Evolutionary conservation across 2,329 filamentous ascomycete genomes (phyloP), one percentile per base, ranked within the genome.

Genomic region (Nigrospora osmanthi): DNA sequence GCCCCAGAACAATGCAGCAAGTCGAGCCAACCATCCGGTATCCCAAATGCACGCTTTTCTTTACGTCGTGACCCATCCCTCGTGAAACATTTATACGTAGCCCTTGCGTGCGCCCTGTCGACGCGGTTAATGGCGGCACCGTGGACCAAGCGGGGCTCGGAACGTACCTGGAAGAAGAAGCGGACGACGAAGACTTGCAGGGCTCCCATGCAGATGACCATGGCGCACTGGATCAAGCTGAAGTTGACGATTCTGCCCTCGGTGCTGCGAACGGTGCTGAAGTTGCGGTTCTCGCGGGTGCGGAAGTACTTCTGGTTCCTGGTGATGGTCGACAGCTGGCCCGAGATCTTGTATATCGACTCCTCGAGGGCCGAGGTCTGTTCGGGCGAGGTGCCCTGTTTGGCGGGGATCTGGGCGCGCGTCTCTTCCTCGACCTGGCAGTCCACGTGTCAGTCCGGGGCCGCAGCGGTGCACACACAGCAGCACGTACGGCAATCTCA

Each of bases 291-390:
- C 76, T 98, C 93, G 54, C 93, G 83, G 3, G 93, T 98, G 51
- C 94, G 87, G 82, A 98, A 98, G 75, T 98, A 98, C 67, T 98
- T 98, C 63, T 98, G 93, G 73, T 95, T 96, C 60, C 93, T 81
- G 36, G 87, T 89, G 62, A 98, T 93, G 50, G 90, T 96, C 13
- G 89, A 95, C 42, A 98, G 73, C 62, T 95, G 89, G 52, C 88
- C 84, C 12, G 89, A 95, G 49, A 98, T 78, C 73, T 95, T 96
- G 74, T 93, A 89, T 58, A 97, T 86, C 35, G 89, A 91, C 70
- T 98, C 91, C 66, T 97, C 91, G 40, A 98, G 77, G 9, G 81
- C 80, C 39, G 83, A 83, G 2, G 91, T 93, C 67, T 97, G 90
- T 67, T 98, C 93, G 43, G 89, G 85, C 42, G 83, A 81, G 38